Conservation (phyloP, 495 filamentous ascomycete species). For the Hypomontagnella submonticulosa region DNA sequence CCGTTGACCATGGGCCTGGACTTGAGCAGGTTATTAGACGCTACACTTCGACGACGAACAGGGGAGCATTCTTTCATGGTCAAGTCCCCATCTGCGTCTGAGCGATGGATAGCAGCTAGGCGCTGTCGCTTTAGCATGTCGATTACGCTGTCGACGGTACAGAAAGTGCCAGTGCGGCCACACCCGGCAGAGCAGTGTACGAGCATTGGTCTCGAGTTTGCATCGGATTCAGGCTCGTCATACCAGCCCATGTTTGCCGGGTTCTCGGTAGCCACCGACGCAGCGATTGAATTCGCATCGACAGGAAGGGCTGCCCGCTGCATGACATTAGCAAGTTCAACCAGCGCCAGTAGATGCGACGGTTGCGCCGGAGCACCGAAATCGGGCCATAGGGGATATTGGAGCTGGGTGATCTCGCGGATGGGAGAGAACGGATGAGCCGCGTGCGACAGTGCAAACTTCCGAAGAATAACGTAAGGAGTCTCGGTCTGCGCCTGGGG, state of each 20-base stretch:
- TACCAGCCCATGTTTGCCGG: constrained; percentile 49
- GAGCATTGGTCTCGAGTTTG: constrained; percentile 73
- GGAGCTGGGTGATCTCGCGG: constrained; percentile 93
- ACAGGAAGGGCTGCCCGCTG: constrained; percentile 57
- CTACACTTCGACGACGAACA: constrained; percentile 15
- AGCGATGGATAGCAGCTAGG: constrained; percentile 43
- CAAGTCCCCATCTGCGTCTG: constrained; percentile 58
- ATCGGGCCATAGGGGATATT: constrained; percentile 95
- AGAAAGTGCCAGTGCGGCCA: constrained; percentile 95
- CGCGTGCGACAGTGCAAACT: constrained; percentile 84
- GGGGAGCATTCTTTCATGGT: constrained; percentile 47
- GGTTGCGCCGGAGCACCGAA: constrained; percentile 94
- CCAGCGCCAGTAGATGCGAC: constrained; percentile 81
- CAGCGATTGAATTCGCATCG: constrained; percentile 46
- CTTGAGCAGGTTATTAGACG: neutral
- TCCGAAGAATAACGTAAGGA: constrained; percentile 84
- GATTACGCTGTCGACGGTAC: constrained; percentile 93
- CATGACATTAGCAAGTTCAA: constrained; percentile 83
- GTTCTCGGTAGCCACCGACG: constrained; percentile 47
- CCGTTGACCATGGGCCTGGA: neutral
- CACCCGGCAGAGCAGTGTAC: constrained; percentile 98
- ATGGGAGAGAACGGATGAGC: constrained; percentile 84
- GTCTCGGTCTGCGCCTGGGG: constrained; percentile 58
- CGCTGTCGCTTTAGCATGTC: constrained; percentile 90
- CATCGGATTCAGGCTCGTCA: constrained; percentile 65